A percentile compares a stretch with the other conserved stretches of the same genome.
Evolutionary conservation across 1,284 basidiomycete species (phyloP).

Genomic region (Austroboletus novae-zelandiae): DNA sequence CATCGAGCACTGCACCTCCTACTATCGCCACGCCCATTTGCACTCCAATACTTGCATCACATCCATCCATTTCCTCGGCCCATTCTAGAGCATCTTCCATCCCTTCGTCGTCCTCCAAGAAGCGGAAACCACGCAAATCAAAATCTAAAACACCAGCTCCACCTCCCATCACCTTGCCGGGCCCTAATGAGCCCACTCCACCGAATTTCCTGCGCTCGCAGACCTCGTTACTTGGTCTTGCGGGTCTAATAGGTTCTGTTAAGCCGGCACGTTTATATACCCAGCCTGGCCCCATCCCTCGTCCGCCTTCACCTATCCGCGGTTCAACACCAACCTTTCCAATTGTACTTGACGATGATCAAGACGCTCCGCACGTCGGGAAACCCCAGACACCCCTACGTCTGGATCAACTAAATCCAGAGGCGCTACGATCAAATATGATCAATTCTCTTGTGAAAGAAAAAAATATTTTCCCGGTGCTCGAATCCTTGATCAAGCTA

Average conservation of each 20-base stretch:
- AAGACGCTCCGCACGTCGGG: conserved; percentile 23
- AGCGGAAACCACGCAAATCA: conserved; percentile 24
- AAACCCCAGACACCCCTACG: conserved; percentile 5
- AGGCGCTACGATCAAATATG: conserved; percentile 51
- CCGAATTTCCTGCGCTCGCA: conserved; percentile 71
- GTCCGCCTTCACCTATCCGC: conserved; percentile 23
- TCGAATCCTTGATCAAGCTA: conserved; percentile 58
- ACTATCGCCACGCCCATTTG: neutral
- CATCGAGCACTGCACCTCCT: neutral
- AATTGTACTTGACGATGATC: conserved; percentile 64
- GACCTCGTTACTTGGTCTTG: conserved; percentile 63
- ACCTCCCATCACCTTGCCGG: conserved; percentile 58
- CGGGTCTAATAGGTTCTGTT: conserved; percentile 64
- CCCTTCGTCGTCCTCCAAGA: conserved; percentile 9
- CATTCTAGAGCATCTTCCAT: conserved; percentile 18
- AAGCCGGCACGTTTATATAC: conserved; percentile 51
- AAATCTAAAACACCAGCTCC: conserved; percentile 34
- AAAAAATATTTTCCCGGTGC: conserved; percentile 64
- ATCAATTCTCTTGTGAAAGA: conserved; percentile 56
- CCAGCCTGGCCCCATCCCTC: conserved; percentile 29
- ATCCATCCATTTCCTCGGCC: conserved; percentile 11
- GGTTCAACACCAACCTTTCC: conserved; percentile 61
- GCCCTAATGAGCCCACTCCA: conserved; percentile 58
- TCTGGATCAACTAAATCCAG: conserved; percentile 32
- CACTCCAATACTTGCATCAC: conserved; percentile 8